Percentiles rank a stretch among this genome's conserved stretches.
These are phyloP conservation scores for Coemansia sp. DNA, from an alignment of 192 early-diverging fungal genomes.

Conservation along the genomic window DNA sequence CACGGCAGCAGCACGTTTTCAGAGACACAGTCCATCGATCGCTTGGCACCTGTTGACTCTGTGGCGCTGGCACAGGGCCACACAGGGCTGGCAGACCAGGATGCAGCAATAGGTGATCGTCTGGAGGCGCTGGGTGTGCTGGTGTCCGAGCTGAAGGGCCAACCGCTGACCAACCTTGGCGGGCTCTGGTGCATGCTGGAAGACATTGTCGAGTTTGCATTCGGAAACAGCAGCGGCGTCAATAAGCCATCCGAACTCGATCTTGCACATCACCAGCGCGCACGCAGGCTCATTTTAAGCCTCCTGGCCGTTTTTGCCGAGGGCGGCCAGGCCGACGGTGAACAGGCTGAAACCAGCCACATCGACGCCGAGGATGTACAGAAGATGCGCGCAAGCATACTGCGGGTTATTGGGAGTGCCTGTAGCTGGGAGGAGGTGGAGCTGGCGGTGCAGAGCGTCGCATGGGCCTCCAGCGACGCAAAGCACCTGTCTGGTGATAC, in stretches of 20 bases:
- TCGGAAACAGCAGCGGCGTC: slow-evolving; percentile 3
- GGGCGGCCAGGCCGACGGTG: slow-evolving; percentile 1
- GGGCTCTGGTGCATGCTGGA: slow-evolving; percentile 29
- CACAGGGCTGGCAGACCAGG: slow-evolving; percentile 13
- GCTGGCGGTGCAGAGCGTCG: slow-evolving; percentile 22
- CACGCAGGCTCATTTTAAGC: slow-evolving; percentile 26
- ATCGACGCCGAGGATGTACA: neutral
- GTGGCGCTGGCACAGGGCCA: slow-evolving; percentile 18
- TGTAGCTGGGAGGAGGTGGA: slow-evolving; percentile 32
- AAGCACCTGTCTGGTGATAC: slow-evolving; percentile 15
- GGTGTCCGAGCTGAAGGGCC: slow-evolving; percentile 15
- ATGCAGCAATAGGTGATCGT: slow-evolving; percentile 18
- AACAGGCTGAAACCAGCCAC: slow-evolving; percentile 12
- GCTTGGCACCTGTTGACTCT: slow-evolving; percentile 21
- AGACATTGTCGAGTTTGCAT: slow-evolving; percentile 32
- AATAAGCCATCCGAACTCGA: neutral
- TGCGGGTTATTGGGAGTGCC: slow-evolving; percentile 16
- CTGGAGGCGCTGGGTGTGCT: slow-evolving; percentile 24
- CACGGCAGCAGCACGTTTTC: neutral
- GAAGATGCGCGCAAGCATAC: slow-evolving; percentile 28
- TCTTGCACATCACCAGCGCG: neutral
- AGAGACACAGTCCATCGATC: neutral
- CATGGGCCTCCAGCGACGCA: slow-evolving; percentile 34
- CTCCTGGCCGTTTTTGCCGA: slow-evolving; percentile 28
- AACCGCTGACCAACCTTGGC: slow-evolving; percentile 18